Evolutionary conservation across 169 alveolate genomes (phyloP).

Genomic region (Toxoplasma gondii): DNA sequence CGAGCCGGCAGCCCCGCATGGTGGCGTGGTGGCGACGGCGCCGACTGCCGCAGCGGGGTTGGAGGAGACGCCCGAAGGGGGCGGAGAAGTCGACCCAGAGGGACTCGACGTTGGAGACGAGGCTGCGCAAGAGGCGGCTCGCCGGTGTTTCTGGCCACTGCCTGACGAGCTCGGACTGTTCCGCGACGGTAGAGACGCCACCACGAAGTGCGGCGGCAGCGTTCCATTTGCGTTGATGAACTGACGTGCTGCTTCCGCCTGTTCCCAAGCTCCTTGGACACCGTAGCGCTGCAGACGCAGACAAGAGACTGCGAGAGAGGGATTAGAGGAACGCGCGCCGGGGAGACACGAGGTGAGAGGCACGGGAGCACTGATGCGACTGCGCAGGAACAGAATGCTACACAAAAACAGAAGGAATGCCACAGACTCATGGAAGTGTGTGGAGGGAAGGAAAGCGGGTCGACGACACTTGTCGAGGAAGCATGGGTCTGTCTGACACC

Average conservation of each 20-base stretch:
- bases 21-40: neutral
- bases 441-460: too few species aligned
- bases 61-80: neutral
- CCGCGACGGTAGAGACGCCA: neutral
- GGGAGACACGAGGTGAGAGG: too few species aligned
- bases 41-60: neutral
- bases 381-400: too few species aligned
- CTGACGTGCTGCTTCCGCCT: constrained; percentile 22
- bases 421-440: too few species aligned
- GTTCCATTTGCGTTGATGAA: neutral
- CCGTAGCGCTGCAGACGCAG: constrained; percentile 1
- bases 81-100: neutral
- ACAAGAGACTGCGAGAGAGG: neutral
- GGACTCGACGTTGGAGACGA: neutral
- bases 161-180: neutral
- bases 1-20: neutral
- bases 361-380: too few species aligned
- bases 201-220: constrained; percentile 7
- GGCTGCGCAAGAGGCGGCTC: neutral
- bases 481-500: too few species aligned
- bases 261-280: constrained; percentile 19
- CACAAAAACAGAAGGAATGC: too few species aligned
- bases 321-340: neutral
- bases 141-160: neutral
- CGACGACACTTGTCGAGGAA: too few species aligned